Conservation (phyloP, 768 basidiomycete species). For the Suillus fuscotomentosus region DNA sequence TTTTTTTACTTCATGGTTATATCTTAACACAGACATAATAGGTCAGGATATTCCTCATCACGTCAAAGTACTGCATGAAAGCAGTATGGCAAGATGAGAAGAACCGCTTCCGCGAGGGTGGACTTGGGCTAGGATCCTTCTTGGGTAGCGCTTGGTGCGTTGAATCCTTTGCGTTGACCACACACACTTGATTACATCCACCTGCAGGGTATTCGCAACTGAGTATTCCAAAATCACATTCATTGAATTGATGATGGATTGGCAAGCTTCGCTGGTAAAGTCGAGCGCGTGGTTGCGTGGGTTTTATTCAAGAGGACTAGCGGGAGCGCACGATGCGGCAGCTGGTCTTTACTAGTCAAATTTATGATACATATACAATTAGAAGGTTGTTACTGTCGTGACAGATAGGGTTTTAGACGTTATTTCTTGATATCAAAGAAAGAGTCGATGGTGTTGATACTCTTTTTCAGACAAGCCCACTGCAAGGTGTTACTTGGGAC, state of each 20-base stretch:
- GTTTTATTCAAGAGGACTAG: constrained; percentile 53
- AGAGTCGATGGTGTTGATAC: constrained; percentile 46
- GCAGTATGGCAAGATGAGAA: constrained; percentile 78
- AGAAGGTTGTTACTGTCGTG: neutral
- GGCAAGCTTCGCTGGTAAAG: constrained; percentile 54
- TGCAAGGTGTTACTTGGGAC: constrained; percentile 20
- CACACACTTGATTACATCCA: constrained; percentile 5
- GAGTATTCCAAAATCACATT: constrained; percentile 50
- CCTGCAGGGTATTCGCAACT: constrained; percentile 56
- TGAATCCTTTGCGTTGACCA: neutral
- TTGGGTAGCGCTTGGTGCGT: constrained; percentile 77
- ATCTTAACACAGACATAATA: constrained; percentile 25
- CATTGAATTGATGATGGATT: constrained; percentile 63
- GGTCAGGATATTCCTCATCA: constrained; percentile 87
- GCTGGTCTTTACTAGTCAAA: constrained; percentile 51
- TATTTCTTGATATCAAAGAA: constrained; percentile 38
- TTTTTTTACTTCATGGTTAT: neutral
- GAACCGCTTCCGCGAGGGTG: constrained; percentile 47
- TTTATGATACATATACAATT: constrained; percentile 11
- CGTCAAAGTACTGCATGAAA: constrained; percentile 81
- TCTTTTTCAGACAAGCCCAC: constrained; percentile 58
- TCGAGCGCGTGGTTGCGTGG: constrained; percentile 65
- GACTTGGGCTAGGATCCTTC: constrained; percentile 48
- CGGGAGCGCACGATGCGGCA: constrained; percentile 69
- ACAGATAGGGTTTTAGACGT: constrained; percentile 2